These are phyloP conservation scores for Cronartium ribicola DNA, from an alignment of 1,284 basidiomycete genomes.

Conservation along the genomic window DNA sequence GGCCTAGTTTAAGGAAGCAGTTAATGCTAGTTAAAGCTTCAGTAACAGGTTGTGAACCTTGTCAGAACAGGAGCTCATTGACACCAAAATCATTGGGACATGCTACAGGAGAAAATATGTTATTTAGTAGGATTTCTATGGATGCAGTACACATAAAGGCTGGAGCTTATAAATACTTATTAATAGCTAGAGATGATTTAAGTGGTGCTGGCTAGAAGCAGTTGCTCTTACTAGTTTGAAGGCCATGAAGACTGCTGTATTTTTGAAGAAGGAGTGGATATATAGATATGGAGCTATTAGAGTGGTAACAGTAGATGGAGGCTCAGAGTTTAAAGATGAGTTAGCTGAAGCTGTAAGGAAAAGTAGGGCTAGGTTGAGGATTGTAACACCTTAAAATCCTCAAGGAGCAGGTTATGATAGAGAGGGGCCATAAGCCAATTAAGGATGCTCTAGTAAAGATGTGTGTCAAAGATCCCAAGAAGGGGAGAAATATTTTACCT, in stretches of 20 bases:
- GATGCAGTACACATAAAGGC: not conserved
- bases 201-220: constrained; percentile 33
- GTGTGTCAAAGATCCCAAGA: too few relatives aligned
- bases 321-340: constrained; percentile 8
- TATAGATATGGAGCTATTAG: constrained; percentile 1
- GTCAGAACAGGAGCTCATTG: not conserved
- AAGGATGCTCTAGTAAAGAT: too few relatives aligned
- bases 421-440: too few relatives aligned
- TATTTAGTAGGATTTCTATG: constrained; percentile 5
- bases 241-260: too few relatives aligned
- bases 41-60: constrained; percentile 19
- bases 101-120: not conserved
- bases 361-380: too few relatives aligned
- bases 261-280: not conserved
- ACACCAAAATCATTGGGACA: not conserved
- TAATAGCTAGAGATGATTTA: constrained; percentile 18
- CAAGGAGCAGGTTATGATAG: too few relatives aligned
- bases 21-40: too few relatives aligned
- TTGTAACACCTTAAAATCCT: too few relatives aligned
- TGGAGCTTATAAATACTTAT: not conserved
- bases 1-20: constrained; percentile 3
- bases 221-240: too few relatives aligned
- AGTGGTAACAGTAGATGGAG: not conserved
- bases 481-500: too few relatives aligned
- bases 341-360: not conserved